Evolutionary conservation across 2,329 filamentous ascomycete genomes (phyloP).

Genomic region (Chaetomium strumarium): DNA sequence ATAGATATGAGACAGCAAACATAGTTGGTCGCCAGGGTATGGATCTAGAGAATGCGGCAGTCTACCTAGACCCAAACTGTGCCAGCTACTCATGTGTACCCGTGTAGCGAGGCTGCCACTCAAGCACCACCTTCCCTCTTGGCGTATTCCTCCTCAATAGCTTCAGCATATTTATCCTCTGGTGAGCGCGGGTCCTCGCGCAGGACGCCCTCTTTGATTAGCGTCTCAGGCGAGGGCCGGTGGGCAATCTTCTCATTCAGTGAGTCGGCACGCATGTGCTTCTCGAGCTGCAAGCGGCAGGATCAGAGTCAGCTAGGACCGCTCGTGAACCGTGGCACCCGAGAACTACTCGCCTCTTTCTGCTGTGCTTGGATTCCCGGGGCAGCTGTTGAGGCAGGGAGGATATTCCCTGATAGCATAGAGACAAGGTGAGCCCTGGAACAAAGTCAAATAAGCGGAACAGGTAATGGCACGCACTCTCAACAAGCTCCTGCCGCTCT

Average conservation of each 20-base stretch:
- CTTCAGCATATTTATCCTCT: constrained; percentile 53
- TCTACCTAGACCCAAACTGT: neutral
- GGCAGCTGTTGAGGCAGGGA: constrained; percentile 70
- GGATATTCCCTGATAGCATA: constrained; percentile 65
- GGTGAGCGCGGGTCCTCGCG: constrained; percentile 58
- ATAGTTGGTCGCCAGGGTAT: neutral
- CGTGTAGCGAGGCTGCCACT: constrained; percentile 13
- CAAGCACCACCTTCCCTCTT: constrained; percentile 57
- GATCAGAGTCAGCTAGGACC: neutral
- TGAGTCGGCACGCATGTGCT: constrained; percentile 79
- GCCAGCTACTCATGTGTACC: neutral
- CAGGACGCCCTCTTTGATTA: constrained; percentile 76
- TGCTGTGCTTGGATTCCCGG: constrained; percentile 75
- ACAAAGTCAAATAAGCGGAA: too few species aligned
- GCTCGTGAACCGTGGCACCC: neutral
- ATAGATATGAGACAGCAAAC: too few species aligned
- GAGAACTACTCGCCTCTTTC: constrained; percentile 50
- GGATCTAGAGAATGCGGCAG: neutral
- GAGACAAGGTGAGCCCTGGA: constrained; percentile 2
- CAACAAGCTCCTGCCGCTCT: constrained; percentile 69
- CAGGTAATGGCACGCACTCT: constrained; percentile 51
- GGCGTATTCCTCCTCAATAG: constrained; percentile 58
- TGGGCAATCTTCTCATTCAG: constrained; percentile 82
- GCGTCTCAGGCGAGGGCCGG: constrained; percentile 67
- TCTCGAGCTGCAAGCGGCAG: constrained; percentile 53